Conservation (phyloP, 345 rosid genomes). For the Eucalyptus virginea region DNA sequence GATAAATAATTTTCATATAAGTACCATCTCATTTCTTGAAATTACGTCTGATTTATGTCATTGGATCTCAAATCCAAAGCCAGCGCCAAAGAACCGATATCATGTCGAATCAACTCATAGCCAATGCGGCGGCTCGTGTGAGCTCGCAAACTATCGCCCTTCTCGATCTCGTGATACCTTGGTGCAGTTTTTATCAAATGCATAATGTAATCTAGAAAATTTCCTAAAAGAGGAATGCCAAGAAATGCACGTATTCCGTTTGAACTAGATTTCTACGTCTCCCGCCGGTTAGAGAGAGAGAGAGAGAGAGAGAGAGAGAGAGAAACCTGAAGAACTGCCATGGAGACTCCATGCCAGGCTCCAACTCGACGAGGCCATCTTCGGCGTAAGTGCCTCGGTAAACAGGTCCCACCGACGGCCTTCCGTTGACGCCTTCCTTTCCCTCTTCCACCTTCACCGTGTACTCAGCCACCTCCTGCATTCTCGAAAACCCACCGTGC, state of each 20-base stretch:
- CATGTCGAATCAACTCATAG: background rate
- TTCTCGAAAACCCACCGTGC: background rate
- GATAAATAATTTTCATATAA: background rate
- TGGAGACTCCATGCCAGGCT: conserved; percentile 54
- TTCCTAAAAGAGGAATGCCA: background rate
- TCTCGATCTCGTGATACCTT: too few species aligned
- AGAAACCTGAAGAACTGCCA: conserved; percentile 81
- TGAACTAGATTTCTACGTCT: background rate
- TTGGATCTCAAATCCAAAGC: background rate
- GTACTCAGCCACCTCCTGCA: conserved; percentile 22
- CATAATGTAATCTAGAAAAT: background rate
- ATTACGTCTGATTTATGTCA: background rate
- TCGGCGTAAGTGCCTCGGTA: conserved; percentile 70
- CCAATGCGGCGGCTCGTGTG: background rate
- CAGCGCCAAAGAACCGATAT: background rate
- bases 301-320: background rate
- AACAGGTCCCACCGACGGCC: conserved; percentile 76
- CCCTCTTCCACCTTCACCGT: conserved; percentile 69
- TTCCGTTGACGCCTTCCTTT: conserved; percentile 23
- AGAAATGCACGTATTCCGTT: background rate
- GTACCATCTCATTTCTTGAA: background rate
- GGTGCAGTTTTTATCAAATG: background rate
- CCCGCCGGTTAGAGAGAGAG: background rate
- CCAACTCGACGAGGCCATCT: conserved; percentile 61
- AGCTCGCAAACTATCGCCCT: too few species aligned